A percentile compares a stretch with the other conserved stretches of the same genome.
These are phyloP conservation scores for Populus hybrid DNA, from an alignment of 441 rosid species.

Conservation along the genomic window DNA sequence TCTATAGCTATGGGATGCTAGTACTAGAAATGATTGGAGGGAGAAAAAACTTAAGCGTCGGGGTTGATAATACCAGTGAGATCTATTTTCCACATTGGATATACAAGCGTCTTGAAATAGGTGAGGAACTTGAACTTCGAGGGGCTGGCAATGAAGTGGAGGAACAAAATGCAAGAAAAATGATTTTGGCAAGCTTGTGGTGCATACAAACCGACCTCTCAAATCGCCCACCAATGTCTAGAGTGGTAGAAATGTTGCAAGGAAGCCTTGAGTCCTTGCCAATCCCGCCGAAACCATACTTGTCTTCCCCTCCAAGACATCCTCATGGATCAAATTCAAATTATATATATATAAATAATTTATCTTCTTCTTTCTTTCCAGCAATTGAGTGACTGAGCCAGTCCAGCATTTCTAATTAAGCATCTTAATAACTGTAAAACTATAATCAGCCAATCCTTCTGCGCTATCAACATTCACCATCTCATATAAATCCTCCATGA, in stretches of 20 bases:
- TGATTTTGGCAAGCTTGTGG: conserved; percentile 25
- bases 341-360: not conserved
- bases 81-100: conserved; percentile 14
- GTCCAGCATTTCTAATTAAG: no score
- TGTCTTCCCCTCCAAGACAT: conserved; percentile 12
- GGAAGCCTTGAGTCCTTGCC: conserved; percentile 11
- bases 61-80: not conserved
- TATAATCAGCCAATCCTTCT: no score
- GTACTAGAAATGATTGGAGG: not conserved
- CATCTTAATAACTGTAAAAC: no score
- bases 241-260: conserved; percentile 24
- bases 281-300: conserved; percentile 20
- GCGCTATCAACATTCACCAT: no score
- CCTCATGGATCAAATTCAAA: not conserved
- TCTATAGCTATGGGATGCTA: conserved; percentile 36
- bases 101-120: conserved; percentile 12
- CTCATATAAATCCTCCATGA: no score
- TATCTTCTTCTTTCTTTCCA: no score
- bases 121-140: not conserved
- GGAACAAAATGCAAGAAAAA: conserved; percentile 15
- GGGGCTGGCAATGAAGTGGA: conserved; percentile 12
- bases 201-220: conserved; percentile 29
- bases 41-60: not conserved
- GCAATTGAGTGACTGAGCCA: no score
- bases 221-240: conserved; percentile 22